These are phyloP conservation scores for Hyaloscypha hepaticicola DNA, from an alignment of 495 filamentous ascomycete genomes.

Conservation along the genomic window DNA sequence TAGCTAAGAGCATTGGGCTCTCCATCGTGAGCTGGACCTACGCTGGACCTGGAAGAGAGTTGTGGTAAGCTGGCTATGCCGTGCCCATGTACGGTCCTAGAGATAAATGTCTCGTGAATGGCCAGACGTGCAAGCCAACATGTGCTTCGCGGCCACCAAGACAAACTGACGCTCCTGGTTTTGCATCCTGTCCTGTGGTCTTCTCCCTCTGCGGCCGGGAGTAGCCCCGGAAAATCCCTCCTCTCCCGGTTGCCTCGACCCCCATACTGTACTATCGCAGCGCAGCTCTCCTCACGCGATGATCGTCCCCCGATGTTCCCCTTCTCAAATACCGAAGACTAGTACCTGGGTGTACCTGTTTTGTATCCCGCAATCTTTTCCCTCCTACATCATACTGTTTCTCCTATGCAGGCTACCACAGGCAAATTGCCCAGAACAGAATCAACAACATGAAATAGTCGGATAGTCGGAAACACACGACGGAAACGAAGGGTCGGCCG, in stretches of 20 bases:
- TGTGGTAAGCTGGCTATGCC: neutral
- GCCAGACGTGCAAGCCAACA: neutral
- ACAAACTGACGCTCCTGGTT: neutral
- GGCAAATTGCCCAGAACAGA: neutral
- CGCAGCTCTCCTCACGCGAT: neutral
- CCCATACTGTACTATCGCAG: neutral
- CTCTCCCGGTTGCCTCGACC: neutral
- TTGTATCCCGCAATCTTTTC: neutral
- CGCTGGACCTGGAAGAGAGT: neutral
- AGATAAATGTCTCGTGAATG: neutral
- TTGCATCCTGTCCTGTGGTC: neutral
- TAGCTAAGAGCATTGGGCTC: slow-evolving; percentile 1
- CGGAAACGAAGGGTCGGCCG: neutral
- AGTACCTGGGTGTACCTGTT: neutral
- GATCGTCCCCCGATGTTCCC: neutral
- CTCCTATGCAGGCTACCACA: neutral
- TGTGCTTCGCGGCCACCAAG: neutral
- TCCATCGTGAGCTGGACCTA: neutral
- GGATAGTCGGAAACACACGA: slow-evolving; percentile 10
- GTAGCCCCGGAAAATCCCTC: slow-evolving; percentile 1
- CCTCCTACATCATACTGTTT: neutral
- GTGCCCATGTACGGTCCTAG: neutral
- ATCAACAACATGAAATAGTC: neutral
- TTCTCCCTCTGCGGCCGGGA: neutral
- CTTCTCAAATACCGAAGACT: neutral